These are phyloP conservation scores for Fusarium compactum DNA, from an alignment of 2,329 filamentous ascomycete genomes.

Conservation along the genomic window DNA sequence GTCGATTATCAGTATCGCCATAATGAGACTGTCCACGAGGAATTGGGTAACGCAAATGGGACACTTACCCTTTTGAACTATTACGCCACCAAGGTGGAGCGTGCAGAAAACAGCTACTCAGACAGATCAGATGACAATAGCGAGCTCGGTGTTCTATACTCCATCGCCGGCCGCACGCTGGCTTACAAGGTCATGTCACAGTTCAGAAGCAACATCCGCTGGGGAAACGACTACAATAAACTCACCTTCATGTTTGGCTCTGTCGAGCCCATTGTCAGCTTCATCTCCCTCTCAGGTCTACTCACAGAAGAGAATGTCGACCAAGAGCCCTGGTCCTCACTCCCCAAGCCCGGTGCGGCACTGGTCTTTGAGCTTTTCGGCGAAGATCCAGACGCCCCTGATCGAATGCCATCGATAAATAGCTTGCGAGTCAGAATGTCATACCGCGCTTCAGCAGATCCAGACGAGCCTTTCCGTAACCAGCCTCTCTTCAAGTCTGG, in stretches of 20 bases:
- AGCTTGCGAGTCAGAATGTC: constrained; percentile 67
- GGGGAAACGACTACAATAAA: constrained; percentile 56
- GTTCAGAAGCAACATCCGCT: constrained; percentile 58
- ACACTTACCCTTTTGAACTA: constrained; percentile 62
- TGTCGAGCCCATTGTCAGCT: constrained; percentile 66
- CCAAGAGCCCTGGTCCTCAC: constrained; percentile 49
- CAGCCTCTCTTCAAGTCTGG: constrained; percentile 58
- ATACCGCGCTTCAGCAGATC: constrained; percentile 63
- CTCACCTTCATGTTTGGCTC: constrained; percentile 67
- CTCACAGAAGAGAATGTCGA: constrained; percentile 64
- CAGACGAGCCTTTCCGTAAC: constrained; percentile 50
- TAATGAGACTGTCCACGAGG: constrained; percentile 57
- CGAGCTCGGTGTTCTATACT: constrained; percentile 54
- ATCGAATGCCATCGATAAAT: constrained; percentile 46
- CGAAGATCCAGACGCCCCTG: constrained; percentile 37
- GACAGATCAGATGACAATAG: constrained; percentile 59
- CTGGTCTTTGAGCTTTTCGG: constrained; percentile 78
- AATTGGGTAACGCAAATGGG: constrained; percentile 52
- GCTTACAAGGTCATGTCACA: constrained; percentile 58
- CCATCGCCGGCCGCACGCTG: constrained; percentile 66
- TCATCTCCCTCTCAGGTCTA: constrained; percentile 64
- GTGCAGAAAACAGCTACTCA: constrained; percentile 65
- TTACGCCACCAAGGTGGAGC: constrained; percentile 78
- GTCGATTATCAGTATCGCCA: constrained; percentile 67
- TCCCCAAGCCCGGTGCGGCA: constrained; percentile 77